These are phyloP conservation scores for Lipomyces spencermartinsiae DNA, from an alignment of 805 yeast species.

Conservation along the genomic window DNA sequence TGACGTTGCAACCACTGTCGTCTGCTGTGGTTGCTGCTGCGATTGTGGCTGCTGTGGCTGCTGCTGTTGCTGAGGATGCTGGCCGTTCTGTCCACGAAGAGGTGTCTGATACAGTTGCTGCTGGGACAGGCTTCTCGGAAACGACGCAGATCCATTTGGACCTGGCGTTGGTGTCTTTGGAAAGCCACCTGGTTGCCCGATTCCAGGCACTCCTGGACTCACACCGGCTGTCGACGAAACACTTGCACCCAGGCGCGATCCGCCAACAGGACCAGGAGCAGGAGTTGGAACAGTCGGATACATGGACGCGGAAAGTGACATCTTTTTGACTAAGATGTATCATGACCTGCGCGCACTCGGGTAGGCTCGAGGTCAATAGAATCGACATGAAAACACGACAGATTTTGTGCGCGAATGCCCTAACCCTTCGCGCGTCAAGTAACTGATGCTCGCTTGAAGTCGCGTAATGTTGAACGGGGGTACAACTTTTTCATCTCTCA, in stretches of 20 bases:
- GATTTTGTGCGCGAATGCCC: not conserved
- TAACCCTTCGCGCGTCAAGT: not conserved
- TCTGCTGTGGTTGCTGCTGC: not conserved
- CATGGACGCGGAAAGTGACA: not conserved
- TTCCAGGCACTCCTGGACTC: not conserved
- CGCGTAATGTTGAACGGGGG: not conserved
- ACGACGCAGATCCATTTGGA: not conserved
- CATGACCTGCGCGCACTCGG: not conserved
- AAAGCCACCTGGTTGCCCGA: not conserved
- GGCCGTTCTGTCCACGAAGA: not conserved
- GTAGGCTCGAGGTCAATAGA: not conserved
- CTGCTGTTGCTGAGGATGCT: conserved; percentile 1
- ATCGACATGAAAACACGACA: not conserved
- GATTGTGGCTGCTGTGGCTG: conserved; percentile 27
- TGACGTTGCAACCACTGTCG: not conserved
- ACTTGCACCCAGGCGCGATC: not conserved
- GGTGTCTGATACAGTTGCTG: conserved; percentile 18
- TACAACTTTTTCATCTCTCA: not conserved
- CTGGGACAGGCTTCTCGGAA: conserved; percentile 15
- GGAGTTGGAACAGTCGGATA: not conserved
- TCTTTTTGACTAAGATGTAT: not conserved
- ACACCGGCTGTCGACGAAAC: not conserved
- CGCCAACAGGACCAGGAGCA: not conserved
- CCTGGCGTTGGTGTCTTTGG: conserved; percentile 2
- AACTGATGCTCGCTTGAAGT: too few relatives aligned